Conservation (phyloP, 495 filamentous ascomycete species). For the Hypoxylon cercidicola region DNA sequence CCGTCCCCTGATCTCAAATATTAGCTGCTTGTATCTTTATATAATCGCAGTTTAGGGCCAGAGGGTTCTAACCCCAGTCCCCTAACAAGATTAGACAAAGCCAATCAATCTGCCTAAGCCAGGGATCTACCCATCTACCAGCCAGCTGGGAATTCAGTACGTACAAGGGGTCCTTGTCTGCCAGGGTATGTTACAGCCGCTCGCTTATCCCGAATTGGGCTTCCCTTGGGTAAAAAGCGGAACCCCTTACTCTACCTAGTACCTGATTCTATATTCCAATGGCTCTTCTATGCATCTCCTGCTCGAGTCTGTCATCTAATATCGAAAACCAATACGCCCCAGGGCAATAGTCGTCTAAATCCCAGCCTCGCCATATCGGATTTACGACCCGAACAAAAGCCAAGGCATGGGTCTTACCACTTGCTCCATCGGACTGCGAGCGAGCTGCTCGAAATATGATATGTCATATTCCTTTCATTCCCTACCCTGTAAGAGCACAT, state of each 20-base stretch:
- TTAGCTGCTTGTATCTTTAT: no score
- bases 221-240: conserved; percentile 30
- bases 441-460: conserved; percentile 21
- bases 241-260: background rate
- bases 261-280: conserved; percentile 8
- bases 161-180: conserved; percentile 22
- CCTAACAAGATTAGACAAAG: conserved; percentile 20
- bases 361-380: background rate
- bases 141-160: conserved; percentile 44
- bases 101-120: conserved; percentile 36
- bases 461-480: conserved; percentile 23
- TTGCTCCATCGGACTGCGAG: conserved; percentile 6
- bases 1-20: conserved; percentile 17
- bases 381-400: background rate
- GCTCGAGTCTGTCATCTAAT: background rate
- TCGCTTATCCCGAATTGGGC: conserved; percentile 19
- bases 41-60: conserved; percentile 13
- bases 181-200: conserved; percentile 31
- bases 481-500: conserved; percentile 14
- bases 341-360: no score
- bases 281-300: conserved; percentile 1
- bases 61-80: conserved; percentile 12
- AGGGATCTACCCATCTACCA: conserved; percentile 46
- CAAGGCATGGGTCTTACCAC: background rate
- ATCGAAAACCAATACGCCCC: no score